Evolutionary conservation across 768 basidiomycete species (phyloP), one percentile per base, ranked within the genome.

Genomic region (Kwoniella dejecticola): DNA sequence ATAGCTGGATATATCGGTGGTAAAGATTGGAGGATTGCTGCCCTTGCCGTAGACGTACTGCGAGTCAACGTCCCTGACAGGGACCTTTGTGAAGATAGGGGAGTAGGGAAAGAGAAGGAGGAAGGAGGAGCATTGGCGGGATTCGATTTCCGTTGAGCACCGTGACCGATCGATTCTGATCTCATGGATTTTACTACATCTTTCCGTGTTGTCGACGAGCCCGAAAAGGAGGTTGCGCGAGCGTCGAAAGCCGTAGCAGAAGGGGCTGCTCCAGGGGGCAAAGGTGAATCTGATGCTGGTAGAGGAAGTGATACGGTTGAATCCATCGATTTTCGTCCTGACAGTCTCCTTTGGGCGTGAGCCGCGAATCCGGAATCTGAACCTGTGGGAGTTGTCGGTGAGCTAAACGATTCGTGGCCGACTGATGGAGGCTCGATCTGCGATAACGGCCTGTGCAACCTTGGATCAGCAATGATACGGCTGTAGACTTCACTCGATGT

Each of bases 1-100:
- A 98, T 82, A 1, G 96, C 96, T n/a, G 96, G 94, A 81, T 97
- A 96, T 53, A 97, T 88, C 42, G 88, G 82, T 26, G 90, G 90
- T 33, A 86, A 83, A 71, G 87, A 85, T 42, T 83, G 84, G 24
- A 82, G 72, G 42, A 74, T 61, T 46, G 68, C 80, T 74, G 52
- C 79, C 71, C 59, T 71, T 38, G 82, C 60, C 17, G 64, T 62
- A 0, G 76, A 74, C 6, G 60, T 36, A 19, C 68, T 69, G 31
- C 74, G 64, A 21, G 58, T 53, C n/a, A 72, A 56, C 7, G 66
- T 69, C 1, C 59, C 66, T 4, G 63, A 60, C 12, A 77, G 55
- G 21, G 69, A 75, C n/a, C 68, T 59, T 17, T 67, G 66, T 5
- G 76, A 77, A 13, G 64, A 53, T 12, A 66, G 56, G 13, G 76